Conservation (phyloP, 2,329 filamentous ascomycete species). For the Rhynchosporium graminicola region DNA sequence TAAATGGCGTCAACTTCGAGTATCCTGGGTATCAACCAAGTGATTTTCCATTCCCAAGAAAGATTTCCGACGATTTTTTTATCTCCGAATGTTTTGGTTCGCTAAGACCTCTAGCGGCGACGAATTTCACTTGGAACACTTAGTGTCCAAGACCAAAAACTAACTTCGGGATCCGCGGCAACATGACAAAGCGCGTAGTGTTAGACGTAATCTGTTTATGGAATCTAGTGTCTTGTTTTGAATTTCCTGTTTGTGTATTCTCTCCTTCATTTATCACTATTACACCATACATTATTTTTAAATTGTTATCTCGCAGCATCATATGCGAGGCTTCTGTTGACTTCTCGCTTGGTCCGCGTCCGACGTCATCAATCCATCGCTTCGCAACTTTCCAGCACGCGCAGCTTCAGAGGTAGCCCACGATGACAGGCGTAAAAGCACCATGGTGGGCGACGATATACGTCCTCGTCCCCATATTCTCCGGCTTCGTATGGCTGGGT, state of each 20-base stretch:
- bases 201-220: neutral
- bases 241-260: neutral
- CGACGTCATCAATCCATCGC: neutral
- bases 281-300: no score
- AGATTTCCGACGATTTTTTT: no score
- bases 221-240: neutral
- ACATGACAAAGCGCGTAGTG: constrained; percentile 2
- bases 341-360: neutral
- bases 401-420: neutral
- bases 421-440: neutral
- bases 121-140: neutral
- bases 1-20: no score
- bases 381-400: neutral
- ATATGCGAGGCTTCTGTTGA: neutral
- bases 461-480: constrained; percentile 28
- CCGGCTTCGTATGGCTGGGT: constrained; percentile 31
- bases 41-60: no score
- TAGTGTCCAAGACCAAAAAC: constrained; percentile 5
- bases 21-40: no score
- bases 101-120: neutral
- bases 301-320: neutral
- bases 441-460: constrained; percentile 15
- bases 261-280: neutral
- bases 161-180: neutral
- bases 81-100: constrained; percentile 6